Evolutionary conservation across 2,329 filamentous ascomycete species (phyloP), one percentile per base, ranked within the genome.

Genomic region (Teratosphaeria epicoccoides): DNA sequence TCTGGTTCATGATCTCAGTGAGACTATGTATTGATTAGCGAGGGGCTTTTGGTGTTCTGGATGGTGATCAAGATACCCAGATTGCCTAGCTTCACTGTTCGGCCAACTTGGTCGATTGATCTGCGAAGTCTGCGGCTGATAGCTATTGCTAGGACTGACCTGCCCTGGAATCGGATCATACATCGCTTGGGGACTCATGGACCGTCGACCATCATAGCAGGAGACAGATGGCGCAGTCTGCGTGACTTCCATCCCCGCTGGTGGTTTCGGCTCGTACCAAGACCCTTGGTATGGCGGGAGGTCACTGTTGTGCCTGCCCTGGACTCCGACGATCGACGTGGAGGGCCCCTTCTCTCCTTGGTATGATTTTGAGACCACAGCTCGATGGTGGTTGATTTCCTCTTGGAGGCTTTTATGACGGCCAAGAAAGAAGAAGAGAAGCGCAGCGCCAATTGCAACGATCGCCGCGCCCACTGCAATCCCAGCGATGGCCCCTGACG

Each of bases 371-470:
- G 33, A 17, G n/a, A n/a, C n/a, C 14, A n/a, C 24, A 28, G 33
- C 48, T 22, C 50, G 46, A 6, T 53, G 50, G 24, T 49, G 28
- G 25, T 51, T 28, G 29, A 57, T 46, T 24, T 56, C 51, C 33
- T 60, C 51, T 29, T 57, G 54, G 23, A 61, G 54, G n/a, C 54
- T 55, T 25, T 55, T 56, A 46, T 50, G 63, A 26, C 71, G 71
- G 2, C 76, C 81, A 74, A 84, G 83, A 43, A 76, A 73, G 81
- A 84, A 89, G 59, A 83, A 74, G 3, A 83, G 71, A 0, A 82
- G 68, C 2, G 78, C 84, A 47, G 81, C 68, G 43, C 76, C 72
- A 7, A 81, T 71, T 4, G 90, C 73, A 43, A 87, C 66, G 23
- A 83, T 68, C 4, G 82, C 71, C 0, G 76, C 83, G 43, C 82